A percentile compares a stretch with the other conserved stretches of the same genome.
Conservation (phyloP, 108 stramenopile species). For the Thalassiosira profunda region DNA sequence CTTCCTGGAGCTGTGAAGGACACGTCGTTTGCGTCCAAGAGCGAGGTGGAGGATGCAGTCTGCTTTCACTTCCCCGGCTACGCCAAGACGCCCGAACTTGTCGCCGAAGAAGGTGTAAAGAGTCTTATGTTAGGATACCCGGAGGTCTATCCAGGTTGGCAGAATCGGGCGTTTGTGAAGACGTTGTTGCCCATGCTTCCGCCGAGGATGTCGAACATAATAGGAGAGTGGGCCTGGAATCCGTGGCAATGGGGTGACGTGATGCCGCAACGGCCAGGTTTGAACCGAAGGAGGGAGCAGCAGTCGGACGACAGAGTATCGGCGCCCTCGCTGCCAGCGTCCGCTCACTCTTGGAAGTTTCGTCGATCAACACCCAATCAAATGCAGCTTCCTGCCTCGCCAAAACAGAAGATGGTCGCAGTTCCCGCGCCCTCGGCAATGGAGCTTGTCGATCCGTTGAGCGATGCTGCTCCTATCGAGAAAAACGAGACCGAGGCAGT, state of each 20-base stretch:
- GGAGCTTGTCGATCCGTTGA: not conserved
- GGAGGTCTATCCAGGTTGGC: slow-evolving; percentile 77
- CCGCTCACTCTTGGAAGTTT: slow-evolving; percentile 15
- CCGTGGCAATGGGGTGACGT: slow-evolving; percentile 51
- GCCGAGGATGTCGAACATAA: slow-evolving; percentile 59
- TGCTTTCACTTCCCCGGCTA: slow-evolving; percentile 87
- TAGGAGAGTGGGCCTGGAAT: slow-evolving; percentile 71
- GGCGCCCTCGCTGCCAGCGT: not conserved
- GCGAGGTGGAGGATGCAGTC: slow-evolving; percentile 60
- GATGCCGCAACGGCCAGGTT: slow-evolving; percentile 16
- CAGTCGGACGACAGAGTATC: not conserved
- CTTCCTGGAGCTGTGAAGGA: slow-evolving; percentile 84
- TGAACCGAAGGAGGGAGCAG: not conserved
- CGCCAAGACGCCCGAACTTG: slow-evolving; percentile 54
- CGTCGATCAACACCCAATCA: slow-evolving; percentile 23
- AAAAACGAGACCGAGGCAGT: not conserved
- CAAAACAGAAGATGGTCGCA: not conserved
- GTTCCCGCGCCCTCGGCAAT: not conserved
- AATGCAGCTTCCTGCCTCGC: slow-evolving; percentile 19
- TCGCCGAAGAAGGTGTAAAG: slow-evolving; percentile 75
- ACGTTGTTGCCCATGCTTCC: slow-evolving; percentile 68
- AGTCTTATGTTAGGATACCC: slow-evolving; percentile 77
- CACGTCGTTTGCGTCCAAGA: slow-evolving; percentile 65
- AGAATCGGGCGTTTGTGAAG: slow-evolving; percentile 73
- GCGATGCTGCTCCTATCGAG: slow-evolving; percentile 11